Base-by-base conservation (phyloP, 1,139 yeast genomes). In the Debaryomycetaceae sp. region DNA sequence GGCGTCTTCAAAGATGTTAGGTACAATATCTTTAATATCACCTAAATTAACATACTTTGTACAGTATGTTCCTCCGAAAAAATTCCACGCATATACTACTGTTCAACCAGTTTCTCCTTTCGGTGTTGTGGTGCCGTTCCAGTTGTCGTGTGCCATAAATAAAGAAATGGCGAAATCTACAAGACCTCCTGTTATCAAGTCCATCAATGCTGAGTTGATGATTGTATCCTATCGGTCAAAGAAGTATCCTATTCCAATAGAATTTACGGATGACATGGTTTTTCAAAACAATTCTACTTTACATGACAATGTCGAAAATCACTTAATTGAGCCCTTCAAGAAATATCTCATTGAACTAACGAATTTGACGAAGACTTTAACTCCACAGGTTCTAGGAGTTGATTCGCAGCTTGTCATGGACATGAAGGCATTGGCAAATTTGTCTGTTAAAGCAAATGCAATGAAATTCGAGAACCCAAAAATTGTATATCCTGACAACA, bases 181-280 rank as follows among this genome's bases (percentile, higher is more conserved):
- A 2, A 44, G 45, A 28, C 36, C 40, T 4, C 62, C 61, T 0
- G 68, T 65, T 31, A 54, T 70, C 37, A 70, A 67, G 47, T 48
- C 58, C 0, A 35, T 70, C 3, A 52, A 52, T 15, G 57, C 66
- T 2, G 75, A 71, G 41, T 50, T 71, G 37, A 65, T 65, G 17
- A 67, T 56, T 2, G 56, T 64, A 11, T 66, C 75, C 1, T 52
- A 67, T 7, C 51, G 66, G 35, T 64, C 74, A 1, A 55, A 54
- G 14, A 67, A 61, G 38, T 58, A 68, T 38, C 55, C 55, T 4
- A 63, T 71, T 5, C 76, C 77, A 0, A 55, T 70, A 4, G 75
- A 70, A 38, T 53, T 71, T 41, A 65, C 63, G 40, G 70, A 68
- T 41, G 74, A 67, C 22, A 58, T 69, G 60, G 63, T 67, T 41